Percentiles rank a stretch among this genome's conserved stretches.
phyloP scores from a whole-genome alignment of 805 yeast species.

The Candida manassasensis region DNA sequence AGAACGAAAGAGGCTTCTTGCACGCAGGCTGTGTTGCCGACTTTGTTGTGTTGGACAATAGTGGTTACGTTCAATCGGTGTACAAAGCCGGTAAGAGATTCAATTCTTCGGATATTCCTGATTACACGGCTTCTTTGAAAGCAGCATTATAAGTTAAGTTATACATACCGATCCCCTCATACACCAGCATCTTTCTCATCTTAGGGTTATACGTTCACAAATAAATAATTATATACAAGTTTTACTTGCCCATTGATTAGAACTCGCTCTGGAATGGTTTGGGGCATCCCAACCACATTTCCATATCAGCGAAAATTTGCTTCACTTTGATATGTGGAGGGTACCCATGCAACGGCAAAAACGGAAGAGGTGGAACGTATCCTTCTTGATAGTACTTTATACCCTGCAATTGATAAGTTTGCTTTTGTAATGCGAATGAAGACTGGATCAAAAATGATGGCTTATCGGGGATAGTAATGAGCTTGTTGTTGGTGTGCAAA shows the following conservation, averaged over 20 bases:
- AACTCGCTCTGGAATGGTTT: too few species aligned
- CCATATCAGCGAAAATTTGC: slow-evolving; percentile 1
- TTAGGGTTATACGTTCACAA: too few species aligned
- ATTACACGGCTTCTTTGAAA: slow-evolving; percentile 3
- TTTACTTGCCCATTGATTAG: too few species aligned
- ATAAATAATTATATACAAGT: too few species aligned
- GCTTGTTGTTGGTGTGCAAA: slow-evolving; percentile 44
- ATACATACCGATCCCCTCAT: not conserved
- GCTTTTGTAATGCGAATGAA: slow-evolving; percentile 39
- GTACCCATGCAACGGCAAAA: not conserved
- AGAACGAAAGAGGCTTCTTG: slow-evolving; percentile 46
- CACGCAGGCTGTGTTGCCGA: slow-evolving; percentile 54
- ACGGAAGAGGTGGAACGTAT: slow-evolving; percentile 2
- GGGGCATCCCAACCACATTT: not conserved
- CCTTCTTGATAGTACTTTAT: not conserved
- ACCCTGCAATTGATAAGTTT: not conserved
- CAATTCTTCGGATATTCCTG: slow-evolving; percentile 10
- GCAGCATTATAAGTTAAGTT: slow-evolving; percentile 8
- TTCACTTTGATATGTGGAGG: not conserved
- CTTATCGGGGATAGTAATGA: slow-evolving; percentile 14
- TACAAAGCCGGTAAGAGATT: slow-evolving; percentile 44
- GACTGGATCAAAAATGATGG: slow-evolving; percentile 26
- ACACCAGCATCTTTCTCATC: too few species aligned
- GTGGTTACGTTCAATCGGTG: slow-evolving; percentile 44
- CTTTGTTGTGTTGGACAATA: slow-evolving; percentile 40